Evolutionary conservation across 176 grass and related monocot genomes (phyloP), one percentile per base, ranked within the genome.

Genomic region (Elymus sibiricus): DNA sequence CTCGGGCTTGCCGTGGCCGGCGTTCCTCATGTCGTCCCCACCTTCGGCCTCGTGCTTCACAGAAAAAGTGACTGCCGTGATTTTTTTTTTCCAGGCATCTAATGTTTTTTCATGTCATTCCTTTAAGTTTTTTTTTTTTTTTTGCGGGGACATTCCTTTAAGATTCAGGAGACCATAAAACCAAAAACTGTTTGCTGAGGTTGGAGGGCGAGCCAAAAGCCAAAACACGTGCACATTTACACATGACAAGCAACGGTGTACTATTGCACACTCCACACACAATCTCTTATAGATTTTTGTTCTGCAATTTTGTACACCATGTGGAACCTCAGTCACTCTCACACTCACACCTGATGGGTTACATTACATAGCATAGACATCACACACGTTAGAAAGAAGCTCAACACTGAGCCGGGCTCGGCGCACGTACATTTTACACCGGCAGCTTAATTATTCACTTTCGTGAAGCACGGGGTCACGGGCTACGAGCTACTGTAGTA

Each of bases 271-370:
- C 32, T 11, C 19, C 58, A 42, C 76, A 76, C 61, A 62, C 9
- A 76, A 82, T 82, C 78, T 82, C 81, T 49, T 42, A 86, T 87
- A 87, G 59, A 77, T 83, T 90, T 90, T 74, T 79, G 56, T 65
- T 44, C 25, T 27, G 13, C 21, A 25, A 77, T 59, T 87, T 90
- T 83, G 42, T 87, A 87, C 84, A 83, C 74, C 35, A 17, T 26
- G 55, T 74, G 40, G 64, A 27, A 79, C 39, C 55, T 51, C 70
- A 46, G 16, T 78, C 53, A 46, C n/a, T 78, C 53, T 70, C 81
- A 72, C 68, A 7, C 34, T 14, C 37, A 44, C 84, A 83, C 51
- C 26, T 16, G 16, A 79, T n/a, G 34, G 3, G 39, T 40, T 26
- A 82, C 55, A 16, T 66, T 81, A 10, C 7, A 49, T 22, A 9